Evolutionary conservation across 768 basidiomycete species (phyloP), one percentile per base, ranked within the genome.

Genomic region (Phlegmacium glaucopus): DNA sequence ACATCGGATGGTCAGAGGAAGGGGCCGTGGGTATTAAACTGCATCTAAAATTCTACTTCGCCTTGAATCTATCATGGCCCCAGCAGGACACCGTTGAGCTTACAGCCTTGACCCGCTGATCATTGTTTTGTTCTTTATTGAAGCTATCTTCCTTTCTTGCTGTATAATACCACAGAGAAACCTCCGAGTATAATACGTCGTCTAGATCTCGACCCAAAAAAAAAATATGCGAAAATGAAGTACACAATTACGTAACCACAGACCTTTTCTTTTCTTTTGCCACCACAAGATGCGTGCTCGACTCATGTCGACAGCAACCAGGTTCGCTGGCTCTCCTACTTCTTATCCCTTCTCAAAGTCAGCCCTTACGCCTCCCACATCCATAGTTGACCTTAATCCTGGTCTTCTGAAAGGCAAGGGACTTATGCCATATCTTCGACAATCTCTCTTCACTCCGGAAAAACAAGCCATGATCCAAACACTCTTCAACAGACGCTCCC

Each of bases 281-380:
- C 5, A 2, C 5, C 22, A 22, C n/a, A 22, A 22, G 22, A 22
- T 56, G 51, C 65, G 70, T 34, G 56, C 67, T 49, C 66, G 79
- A 51, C 57, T 68, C 27, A 61, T 79, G 66, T 71, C 80, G 27
- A 79, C 79, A 43, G 27, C 55, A 9, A 51, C 53, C 17, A 22
- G 49, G 8, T 46, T 49, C 13, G 41, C 49, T 22, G 35, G 48
- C 13, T 32, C 60, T 8, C 22, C 60, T 9, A 50, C 56, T n/a
- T 48, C 65, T 22, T 92, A 92, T 60, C 83, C 87, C 17, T 93
- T 88, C 69, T 87, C 90, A 25, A 85, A 79, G 60, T 74, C 72
- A 9, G 87, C 80, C 27, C 71, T 85, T 28, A 67, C 80, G 26
- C 76, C 57, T 15, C 68, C 78, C 0, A 62, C 72, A 22, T 72